phyloP scores from a whole-genome alignment of 2,329 filamentous ascomycete genomes.

The Fusarium euwallaceae region DNA sequence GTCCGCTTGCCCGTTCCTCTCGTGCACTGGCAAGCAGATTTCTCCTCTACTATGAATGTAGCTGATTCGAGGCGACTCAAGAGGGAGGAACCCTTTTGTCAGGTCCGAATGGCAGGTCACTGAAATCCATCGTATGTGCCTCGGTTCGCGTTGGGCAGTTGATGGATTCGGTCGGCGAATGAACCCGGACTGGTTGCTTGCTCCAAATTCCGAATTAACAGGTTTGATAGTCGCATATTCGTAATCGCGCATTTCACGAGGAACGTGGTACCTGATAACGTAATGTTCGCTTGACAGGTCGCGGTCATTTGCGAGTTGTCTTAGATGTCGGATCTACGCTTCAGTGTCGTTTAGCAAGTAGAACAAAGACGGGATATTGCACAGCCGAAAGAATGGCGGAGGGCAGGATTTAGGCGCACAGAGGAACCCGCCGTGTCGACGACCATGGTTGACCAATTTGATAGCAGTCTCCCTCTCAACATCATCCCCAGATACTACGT shows the following conservation, averaged over 20 bases:
- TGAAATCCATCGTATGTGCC: neutral
- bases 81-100: too few species aligned
- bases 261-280: neutral
- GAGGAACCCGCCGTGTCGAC: neutral
- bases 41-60: neutral
- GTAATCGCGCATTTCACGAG: neutral
- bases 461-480: neutral
- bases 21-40: neutral
- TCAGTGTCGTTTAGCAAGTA: neutral
- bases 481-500: neutral
- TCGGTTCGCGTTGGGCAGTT: neutral
- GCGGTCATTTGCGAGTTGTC: neutral
- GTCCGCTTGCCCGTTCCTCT: neutral
- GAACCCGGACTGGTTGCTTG: neutral
- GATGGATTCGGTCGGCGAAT: neutral
- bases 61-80: too few species aligned
- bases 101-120: neutral
- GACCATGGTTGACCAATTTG: neutral
- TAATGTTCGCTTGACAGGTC: neutral
- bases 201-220: neutral
- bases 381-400: neutral
- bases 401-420: accelerated
- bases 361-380: accelerated
- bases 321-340: neutral
- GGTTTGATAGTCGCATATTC: neutral